A percentile compares a stretch with the other conserved stretches of the same genome.
These are phyloP conservation scores for Fusarium albidum DNA, from an alignment of 2,329 filamentous ascomycete genomes.

Conservation along the genomic window DNA sequence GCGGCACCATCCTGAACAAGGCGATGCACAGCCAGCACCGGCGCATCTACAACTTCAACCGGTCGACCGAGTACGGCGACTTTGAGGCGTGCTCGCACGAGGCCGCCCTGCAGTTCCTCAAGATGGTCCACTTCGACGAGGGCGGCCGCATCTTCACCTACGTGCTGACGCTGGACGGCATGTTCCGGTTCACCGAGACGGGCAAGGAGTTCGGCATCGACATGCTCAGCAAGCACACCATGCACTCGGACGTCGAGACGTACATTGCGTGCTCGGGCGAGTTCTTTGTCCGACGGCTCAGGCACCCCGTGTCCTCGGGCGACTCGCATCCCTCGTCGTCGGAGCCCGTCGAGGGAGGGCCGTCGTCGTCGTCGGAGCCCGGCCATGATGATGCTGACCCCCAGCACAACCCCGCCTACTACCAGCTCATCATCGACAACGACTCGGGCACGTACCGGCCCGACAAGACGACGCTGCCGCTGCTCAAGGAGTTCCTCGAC, in stretches of 20 bases:
- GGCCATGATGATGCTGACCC: slow-evolving; percentile 51
- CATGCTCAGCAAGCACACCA: slow-evolving; percentile 91
- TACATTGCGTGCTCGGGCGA: slow-evolving; percentile 94
- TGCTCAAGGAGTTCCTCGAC: slow-evolving; percentile 74
- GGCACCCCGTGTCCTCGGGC: slow-evolving; percentile 55
- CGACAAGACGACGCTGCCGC: slow-evolving; percentile 76
- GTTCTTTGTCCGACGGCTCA: slow-evolving; percentile 83
- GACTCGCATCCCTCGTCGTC: slow-evolving; percentile 56
- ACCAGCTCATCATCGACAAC: slow-evolving; percentile 93
- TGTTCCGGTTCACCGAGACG: slow-evolving; percentile 92
- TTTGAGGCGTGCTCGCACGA: slow-evolving; percentile 73
- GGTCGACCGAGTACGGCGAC: slow-evolving; percentile 74
- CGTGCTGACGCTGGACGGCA: slow-evolving; percentile 84
- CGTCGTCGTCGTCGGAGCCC: no score
- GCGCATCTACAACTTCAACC: slow-evolving; percentile 89
- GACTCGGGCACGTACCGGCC: slow-evolving; percentile 94
- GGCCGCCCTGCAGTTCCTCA: slow-evolving; percentile 81
- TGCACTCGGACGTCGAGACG: slow-evolving; percentile 92
- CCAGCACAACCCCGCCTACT: slow-evolving; percentile 62
- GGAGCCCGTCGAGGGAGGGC: slow-evolving; percentile 55
- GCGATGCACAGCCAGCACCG: slow-evolving; percentile 90
- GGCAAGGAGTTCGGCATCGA: slow-evolving; percentile 96
- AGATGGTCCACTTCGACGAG: slow-evolving; percentile 85
- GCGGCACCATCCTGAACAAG: slow-evolving; percentile 82
- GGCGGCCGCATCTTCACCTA: slow-evolving; percentile 92